phyloP scores from a whole-genome alignment of 2,329 filamentous ascomycete species.

The Fusarium longipes region DNA sequence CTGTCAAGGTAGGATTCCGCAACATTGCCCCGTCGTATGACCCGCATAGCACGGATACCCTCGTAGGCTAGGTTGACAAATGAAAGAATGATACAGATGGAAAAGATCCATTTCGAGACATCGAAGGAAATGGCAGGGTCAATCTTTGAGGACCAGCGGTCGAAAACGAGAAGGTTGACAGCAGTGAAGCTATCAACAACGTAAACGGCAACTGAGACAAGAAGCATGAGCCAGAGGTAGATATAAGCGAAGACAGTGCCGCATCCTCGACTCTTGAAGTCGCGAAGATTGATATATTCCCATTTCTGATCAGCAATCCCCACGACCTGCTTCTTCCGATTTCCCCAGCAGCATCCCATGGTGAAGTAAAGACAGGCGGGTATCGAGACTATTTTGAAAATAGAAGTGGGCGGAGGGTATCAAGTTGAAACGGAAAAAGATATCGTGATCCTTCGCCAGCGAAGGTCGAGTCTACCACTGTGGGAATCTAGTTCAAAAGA shows the following conservation, averaged over 20 bases:
- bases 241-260: constrained; percentile 82
- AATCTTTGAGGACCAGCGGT: constrained; percentile 88
- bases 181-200: constrained; percentile 92
- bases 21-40: constrained; percentile 86
- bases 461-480: constrained; percentile 58
- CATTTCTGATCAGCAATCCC: constrained; percentile 89
- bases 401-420: constrained; percentile 30
- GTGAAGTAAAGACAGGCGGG: constrained; percentile 14
- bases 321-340: constrained; percentile 69
- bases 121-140: constrained; percentile 80
- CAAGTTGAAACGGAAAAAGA: constrained; percentile 18
- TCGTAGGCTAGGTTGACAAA: constrained; percentile 85
- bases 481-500: constrained; percentile 31
- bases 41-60: constrained; percentile 80
- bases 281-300: constrained; percentile 82
- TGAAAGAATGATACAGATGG: constrained; percentile 89
- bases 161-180: constrained; percentile 88
- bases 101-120: constrained; percentile 94
- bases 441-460: constrained; percentile 61
- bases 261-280: constrained; percentile 87
- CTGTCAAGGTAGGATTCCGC: constrained; percentile 92
- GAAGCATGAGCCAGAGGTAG: constrained; percentile 83
- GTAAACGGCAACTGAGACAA: constrained; percentile 86
- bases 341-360: constrained; percentile 77
- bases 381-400: constrained; percentile 24